Evolutionary conservation across 163 green algal species (phyloP), one percentile per base, ranked within the genome.

Genomic region (Volvox carteri): DNA sequence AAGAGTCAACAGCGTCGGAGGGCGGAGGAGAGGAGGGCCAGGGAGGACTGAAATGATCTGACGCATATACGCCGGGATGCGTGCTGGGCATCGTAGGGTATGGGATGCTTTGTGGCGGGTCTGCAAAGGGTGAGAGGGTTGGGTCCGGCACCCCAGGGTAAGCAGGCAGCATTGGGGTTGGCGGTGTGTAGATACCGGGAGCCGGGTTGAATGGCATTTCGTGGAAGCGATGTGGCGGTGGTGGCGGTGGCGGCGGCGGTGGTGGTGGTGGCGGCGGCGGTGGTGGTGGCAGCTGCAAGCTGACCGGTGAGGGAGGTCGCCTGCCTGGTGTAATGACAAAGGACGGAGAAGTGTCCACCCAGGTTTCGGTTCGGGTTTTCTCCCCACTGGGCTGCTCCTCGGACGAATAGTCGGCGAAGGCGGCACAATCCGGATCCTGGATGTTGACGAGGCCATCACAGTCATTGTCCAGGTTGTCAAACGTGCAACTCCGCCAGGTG

Each of bases 401-500:
- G n/a, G n/a, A n/a, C n/a, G n/a, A n/a, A n/a, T n/a, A n/a, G n/a
- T n/a, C n/a, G n/a, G 54, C 6, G 5, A 23, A 65, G 54, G 5
- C 8, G 2, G 5, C 5, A 52, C 84, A 89, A 9, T 89, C 84
- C 0, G 70, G 70, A 35, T 90, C 85, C 4, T 77, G 41, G 5
- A 33, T 30, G 30, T 90, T 73, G 1, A 85, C 30, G 67, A 90
- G 42, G 4, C 85, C 85, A 16, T 75, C 65, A 62, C 85, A 86
- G 60, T 90, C 85, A 46, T 90, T 54, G 48, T 90, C 85, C 11
- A 74, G 1, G 2, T 44, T 33, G 33, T 90, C 85, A 0, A n/a
- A 18, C n/a, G n/a, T n/a, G 35, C 85, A 90, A 30, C 37, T 8
- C 1, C 9, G 30, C 41, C 41, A 54, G 33, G 11, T 42, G 18